Percentiles rank a stretch among this genome's conserved stretches.
phyloP scores from a whole-genome alignment of 2,329 filamentous ascomycete genomes.

The Nannizziopsis barbatae region DNA sequence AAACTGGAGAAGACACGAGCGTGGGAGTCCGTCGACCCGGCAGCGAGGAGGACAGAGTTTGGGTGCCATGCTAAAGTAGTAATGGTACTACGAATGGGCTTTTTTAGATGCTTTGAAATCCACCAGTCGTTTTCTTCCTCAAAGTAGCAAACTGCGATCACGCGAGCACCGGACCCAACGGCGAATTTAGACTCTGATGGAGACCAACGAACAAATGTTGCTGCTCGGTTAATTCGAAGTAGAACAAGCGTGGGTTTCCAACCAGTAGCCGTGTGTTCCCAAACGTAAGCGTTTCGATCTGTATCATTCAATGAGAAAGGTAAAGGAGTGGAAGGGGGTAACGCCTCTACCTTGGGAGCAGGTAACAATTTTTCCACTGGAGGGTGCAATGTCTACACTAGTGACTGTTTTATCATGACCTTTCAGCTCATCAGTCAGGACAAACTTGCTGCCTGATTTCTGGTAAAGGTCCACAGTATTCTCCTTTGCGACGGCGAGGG shows the following conservation, averaged over 20 bases:
- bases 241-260: constrained; percentile 97
- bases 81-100: constrained; percentile 94
- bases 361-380: constrained; percentile 85
- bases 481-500: constrained; percentile 82
- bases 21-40: constrained; percentile 94
- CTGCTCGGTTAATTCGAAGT: constrained; percentile 90
- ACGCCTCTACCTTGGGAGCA: constrained; percentile 71
- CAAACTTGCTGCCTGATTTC: constrained; percentile 60
- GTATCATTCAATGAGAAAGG: constrained; percentile 6
- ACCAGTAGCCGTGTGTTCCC: constrained; percentile 82
- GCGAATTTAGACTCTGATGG: constrained; percentile 96
- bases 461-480: constrained; percentile 81
- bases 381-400: constrained; percentile 86
- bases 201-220: constrained; percentile 94
- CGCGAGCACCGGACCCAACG: constrained; percentile 86
- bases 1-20: constrained; percentile 90
- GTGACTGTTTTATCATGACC: constrained; percentile 97
- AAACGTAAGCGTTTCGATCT: constrained; percentile 97
- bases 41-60: constrained; percentile 87
- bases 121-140: constrained; percentile 99
- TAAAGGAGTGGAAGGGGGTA: not conserved
- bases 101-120: constrained; percentile 99
- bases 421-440: constrained; percentile 81
- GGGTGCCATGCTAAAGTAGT: constrained; percentile 94
- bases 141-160: constrained; percentile 96